Evolutionary conservation across 768 basidiomycete genomes (phyloP), one percentile per base, ranked within the genome.

Genomic region (Exidia glandulosa): DNA sequence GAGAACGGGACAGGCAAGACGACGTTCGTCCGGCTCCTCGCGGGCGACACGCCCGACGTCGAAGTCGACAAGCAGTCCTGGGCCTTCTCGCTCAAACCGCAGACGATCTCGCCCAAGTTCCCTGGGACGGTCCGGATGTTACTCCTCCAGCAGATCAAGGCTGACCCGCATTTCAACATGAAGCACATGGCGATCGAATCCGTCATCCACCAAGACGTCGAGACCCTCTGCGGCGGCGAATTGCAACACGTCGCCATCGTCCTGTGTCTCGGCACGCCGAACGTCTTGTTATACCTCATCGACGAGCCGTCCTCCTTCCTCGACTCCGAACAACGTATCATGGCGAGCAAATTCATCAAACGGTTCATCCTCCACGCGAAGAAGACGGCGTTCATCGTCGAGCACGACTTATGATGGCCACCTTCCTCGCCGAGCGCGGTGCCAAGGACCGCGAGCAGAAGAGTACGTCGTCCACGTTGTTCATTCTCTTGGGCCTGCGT

Each of bases 331-430:
- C 96, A 99, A 72, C 96, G 96, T 85, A 98, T 99, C 71, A 92
- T 94, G 64, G 90, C 95, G 16, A 87, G 87, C 70, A 95, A 96
- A 71, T 93, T 98, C 67, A 98, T 99, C 78, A 98, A 99, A 74
- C 86, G 95, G 36, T 97, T 95, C 75, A 91, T 99, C 68, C 85
- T 98, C 33, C 90, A 95, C 68, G 83, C 93, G 16, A 96, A 96
- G 79, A 94, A 94, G 76, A 98, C 94, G 1, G 96, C 96, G 0
- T 97, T 99, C 72, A 82, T 99, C 66, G 97, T 99, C 69, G 96
- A 99, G 81, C 96, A 99, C 84, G 95, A 98, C 78, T 97, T 74
- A 96, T 98, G 77, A 97, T 97, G 95, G 94, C 95, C 2, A 97
- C 95, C 2, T 98, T 98, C 73, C 88, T 99, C 59, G 95, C 96